Evolutionary conservation across 1,139 yeast species (phyloP), one percentile per base, ranked within the genome.

Genomic region (Taiozyma sp.): DNA sequence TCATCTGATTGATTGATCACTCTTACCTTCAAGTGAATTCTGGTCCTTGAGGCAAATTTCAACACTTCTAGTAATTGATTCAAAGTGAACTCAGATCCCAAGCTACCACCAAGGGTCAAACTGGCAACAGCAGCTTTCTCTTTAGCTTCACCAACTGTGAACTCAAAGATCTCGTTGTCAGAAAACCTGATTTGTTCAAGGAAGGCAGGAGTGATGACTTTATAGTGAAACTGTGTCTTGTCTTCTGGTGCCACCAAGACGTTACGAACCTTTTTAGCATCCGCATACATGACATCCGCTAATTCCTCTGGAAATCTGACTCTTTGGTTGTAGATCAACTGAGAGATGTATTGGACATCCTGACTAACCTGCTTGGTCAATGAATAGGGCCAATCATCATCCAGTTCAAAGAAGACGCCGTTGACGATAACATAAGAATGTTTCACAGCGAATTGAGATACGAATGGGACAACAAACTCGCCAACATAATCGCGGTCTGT

Each of bases 381-480:
- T 2, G 67, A 53, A 16, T 72, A 66, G 43, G 79, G 71, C 72
- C 81, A 71, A 43, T 67, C 65, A 22, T 71, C 74, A 37, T 68
- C 67, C 21, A 74, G 62, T 10, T 67, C 65, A 13, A 72, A 68
- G 28, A 88, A 75, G 3, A 84, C 80, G 43, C 98, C 98, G 66
- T 93, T 88, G 42, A 82, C 79, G 48, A 89, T 75, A 5, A 88
- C 70, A 0, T 80, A 68, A 0, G 91, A 83, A 1, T 67, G 63
- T 0, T 59, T 51, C 37, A 85, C 67, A 2, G 80, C 79, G 49
- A 81, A 70, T 2, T 67, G 63, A 6, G 62, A 49, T n/a, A 70
- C 57, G 59, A 79, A 68, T n/a, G 61, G 61, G 1, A 49, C 30
- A 13, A 60, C 55, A 26, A 58, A 47, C 8, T 68, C 64, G 3